These are phyloP conservation scores for Penicillium sp. DNA, from an alignment of 2,329 filamentous ascomycete genomes.

Conservation along the genomic window DNA sequence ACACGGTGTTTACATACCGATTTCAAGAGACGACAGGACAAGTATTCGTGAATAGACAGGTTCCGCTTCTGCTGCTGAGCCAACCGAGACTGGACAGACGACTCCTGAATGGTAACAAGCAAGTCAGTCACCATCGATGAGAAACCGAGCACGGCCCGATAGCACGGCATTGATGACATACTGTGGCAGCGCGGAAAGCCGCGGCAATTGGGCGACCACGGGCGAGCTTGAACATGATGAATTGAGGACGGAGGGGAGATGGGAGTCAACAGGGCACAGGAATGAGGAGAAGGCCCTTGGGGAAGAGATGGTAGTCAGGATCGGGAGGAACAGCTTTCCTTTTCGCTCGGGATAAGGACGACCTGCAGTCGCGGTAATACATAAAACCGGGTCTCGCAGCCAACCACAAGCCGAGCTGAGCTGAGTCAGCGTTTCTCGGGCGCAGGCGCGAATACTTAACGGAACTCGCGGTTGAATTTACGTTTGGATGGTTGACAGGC, in stretches of 20 bases:
- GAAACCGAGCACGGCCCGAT: slow-evolving; percentile 12
- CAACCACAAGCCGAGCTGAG: slow-evolving; percentile 25
- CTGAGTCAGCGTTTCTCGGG: slow-evolving; percentile 26
- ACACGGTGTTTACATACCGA: slow-evolving; percentile 42
- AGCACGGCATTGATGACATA: slow-evolving; percentile 41
- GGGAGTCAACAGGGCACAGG: slow-evolving; percentile 12
- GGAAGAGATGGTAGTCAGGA: slow-evolving; percentile 12
- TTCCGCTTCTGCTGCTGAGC: slow-evolving; percentile 74
- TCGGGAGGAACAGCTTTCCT: slow-evolving; percentile 34
- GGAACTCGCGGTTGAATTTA: slow-evolving; percentile 23
- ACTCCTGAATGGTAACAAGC: slow-evolving; percentile 45
- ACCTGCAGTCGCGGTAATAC: slow-evolving; percentile 22
- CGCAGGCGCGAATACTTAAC: slow-evolving; percentile 30
- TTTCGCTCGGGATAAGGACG: slow-evolving; percentile 34
- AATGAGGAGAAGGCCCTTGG: slow-evolving; percentile 14
- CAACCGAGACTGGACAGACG: slow-evolving; percentile 48
- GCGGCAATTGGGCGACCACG: slow-evolving; percentile 74
- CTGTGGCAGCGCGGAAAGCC: slow-evolving; percentile 71
- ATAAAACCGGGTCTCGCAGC: slow-evolving; percentile 24
- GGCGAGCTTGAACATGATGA: slow-evolving; percentile 80
- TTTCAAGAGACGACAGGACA: slow-evolving; percentile 84
- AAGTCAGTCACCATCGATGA: slow-evolving; percentile 7
- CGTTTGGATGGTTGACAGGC: no score
- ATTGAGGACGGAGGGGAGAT: slow-evolving; percentile 8
- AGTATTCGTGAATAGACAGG: slow-evolving; percentile 97